Conservation (phyloP, 2,329 filamentous ascomycete genomes). For the Orbilia quercus region DNA sequence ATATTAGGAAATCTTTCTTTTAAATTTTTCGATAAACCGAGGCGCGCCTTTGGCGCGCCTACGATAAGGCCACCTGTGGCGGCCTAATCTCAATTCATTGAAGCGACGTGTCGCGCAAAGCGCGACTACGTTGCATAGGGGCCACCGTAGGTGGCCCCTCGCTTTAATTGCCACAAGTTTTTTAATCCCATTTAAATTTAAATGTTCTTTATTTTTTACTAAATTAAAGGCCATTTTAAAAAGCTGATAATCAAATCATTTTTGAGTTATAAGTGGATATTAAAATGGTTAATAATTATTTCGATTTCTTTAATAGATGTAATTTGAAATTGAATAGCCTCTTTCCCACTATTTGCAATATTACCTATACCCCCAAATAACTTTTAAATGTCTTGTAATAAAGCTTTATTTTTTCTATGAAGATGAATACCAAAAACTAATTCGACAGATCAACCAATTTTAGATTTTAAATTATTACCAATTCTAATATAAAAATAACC, state of each 20-base stretch:
- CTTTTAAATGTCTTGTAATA: constrained; percentile 42
- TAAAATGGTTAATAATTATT: constrained; percentile 20
- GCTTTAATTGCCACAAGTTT: constrained; percentile 6
- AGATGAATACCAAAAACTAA: constrained; percentile 52
- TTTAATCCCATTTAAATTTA: constrained; percentile 16
- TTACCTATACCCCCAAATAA: constrained; percentile 14
- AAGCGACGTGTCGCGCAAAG: neutral
- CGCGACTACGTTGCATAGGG: no score
- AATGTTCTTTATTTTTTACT: constrained; percentile 44
- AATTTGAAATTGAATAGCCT: neutral
- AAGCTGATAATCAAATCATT: constrained; percentile 1
- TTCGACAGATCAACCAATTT: constrained; percentile 13
- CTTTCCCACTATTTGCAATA: neutral
- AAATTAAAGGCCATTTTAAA: constrained; percentile 35
- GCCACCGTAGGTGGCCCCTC: no score
- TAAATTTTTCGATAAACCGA: constrained; percentile 9
- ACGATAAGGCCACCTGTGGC: no score
- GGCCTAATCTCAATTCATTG: neutral
- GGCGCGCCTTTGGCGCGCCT: no score
- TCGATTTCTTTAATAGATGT: constrained; percentile 1
- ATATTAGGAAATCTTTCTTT: neutral
- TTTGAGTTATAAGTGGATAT: constrained; percentile 18
- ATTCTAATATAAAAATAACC: constrained; percentile 11
- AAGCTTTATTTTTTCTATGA: constrained; percentile 47
- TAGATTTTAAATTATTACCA: neutral